Evolutionary conservation across 176 grass and related monocot genomes (phyloP).

Genomic region (Guadua angustifolia): DNA sequence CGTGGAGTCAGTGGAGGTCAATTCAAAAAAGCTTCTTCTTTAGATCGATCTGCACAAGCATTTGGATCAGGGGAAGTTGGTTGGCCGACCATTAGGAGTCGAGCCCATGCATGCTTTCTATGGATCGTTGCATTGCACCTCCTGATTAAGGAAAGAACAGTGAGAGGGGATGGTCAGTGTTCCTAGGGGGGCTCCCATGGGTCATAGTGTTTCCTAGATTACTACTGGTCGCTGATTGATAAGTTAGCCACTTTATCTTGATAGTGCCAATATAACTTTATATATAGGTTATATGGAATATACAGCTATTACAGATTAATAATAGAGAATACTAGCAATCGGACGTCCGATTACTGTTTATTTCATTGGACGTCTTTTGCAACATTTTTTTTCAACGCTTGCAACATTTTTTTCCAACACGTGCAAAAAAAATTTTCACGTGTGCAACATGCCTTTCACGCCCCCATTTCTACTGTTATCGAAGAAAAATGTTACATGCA

Average conservation of each 20-base stretch:
- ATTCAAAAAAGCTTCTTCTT: constrained; percentile 30
- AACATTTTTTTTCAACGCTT: no score
- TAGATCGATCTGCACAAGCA: constrained; percentile 17
- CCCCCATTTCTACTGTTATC: no score
- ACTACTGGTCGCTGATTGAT: constrained; percentile 30
- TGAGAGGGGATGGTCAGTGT: constrained; percentile 23
- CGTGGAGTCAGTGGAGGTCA: constrained; percentile 50
- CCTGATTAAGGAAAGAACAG: constrained; percentile 66
- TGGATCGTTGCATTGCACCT: constrained; percentile 47
- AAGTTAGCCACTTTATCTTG: constrained; percentile 21
- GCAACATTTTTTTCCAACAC: no score
- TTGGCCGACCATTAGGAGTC: constrained; percentile 19
- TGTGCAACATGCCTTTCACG: no score
- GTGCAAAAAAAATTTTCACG: no score
- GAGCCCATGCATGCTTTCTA: constrained; percentile 5
- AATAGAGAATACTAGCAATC: no score
- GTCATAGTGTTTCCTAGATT: background rate
- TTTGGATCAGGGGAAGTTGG: constrained; percentile 10
- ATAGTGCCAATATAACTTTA: constrained; percentile 10
- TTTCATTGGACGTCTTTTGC: no score
- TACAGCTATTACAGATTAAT: background rate
- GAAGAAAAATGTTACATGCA: no score
- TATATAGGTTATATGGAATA: background rate
- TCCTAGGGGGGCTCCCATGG: constrained; percentile 34
- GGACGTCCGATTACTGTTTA: no score